Percentiles rank a stretch among this genome's conserved stretches.
Evolutionary conservation across 495 filamentous ascomycete species (phyloP).

Genomic region (Tuber calosporum): DNA sequence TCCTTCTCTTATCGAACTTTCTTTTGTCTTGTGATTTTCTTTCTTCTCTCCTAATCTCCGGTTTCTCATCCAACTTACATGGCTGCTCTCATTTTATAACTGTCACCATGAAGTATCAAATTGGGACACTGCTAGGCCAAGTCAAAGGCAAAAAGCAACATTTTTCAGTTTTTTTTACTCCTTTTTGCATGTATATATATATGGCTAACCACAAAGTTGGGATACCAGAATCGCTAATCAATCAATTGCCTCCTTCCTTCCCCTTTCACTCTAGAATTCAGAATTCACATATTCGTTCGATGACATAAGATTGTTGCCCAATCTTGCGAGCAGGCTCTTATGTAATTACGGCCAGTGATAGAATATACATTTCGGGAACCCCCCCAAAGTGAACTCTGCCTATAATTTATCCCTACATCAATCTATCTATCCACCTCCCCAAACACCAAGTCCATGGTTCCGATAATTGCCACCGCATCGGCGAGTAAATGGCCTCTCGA

Average conservation of each 20-base stretch:
- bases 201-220: neutral
- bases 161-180: neutral
- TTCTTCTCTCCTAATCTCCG: neutral
- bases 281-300: neutral
- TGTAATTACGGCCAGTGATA: neutral
- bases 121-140: neutral
- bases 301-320: neutral
- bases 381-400: neutral
- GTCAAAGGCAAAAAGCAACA: neutral
- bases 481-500: slow-evolving; percentile 85
- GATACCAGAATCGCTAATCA: neutral
- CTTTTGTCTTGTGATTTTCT: neutral
- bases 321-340: neutral
- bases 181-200: neutral
- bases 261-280: neutral
- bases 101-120: neutral
- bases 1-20: neutral
- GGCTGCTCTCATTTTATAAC: neutral
- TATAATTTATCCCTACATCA: slow-evolving; percentile 11
- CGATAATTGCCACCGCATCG: slow-evolving; percentile 94
- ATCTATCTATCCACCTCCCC: slow-evolving; percentile 61
- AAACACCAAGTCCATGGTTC: slow-evolving; percentile 84
- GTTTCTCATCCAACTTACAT: neutral
- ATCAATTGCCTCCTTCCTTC: neutral
- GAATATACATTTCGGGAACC: neutral